These are phyloP conservation scores for Moesziomyces parantarcticus DNA, from an alignment of 1,284 basidiomycete genomes.

Conservation along the genomic window DNA sequence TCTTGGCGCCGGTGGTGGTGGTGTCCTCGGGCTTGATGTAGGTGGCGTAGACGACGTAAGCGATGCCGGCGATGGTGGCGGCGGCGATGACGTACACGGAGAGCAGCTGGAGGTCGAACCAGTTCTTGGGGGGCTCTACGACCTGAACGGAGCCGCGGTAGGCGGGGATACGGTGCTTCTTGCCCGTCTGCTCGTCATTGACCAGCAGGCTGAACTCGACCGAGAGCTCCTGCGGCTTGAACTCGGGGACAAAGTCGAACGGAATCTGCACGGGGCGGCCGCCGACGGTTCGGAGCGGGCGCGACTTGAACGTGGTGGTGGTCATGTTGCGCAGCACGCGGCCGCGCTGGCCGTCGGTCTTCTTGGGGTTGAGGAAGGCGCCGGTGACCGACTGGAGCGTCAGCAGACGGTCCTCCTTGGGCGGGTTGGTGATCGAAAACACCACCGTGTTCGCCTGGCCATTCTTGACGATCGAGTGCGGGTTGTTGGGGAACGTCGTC, in stretches of 20 bases:
- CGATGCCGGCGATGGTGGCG: conserved; percentile 38
- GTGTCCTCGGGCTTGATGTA: conserved; percentile 42
- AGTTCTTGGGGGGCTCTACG: conserved; percentile 63
- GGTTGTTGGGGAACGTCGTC: conserved; percentile 65
- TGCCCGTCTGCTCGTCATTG: conserved; percentile 60
- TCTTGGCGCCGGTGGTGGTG: conserved; percentile 28
- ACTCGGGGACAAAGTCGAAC: conserved; percentile 65
- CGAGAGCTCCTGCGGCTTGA: conserved; percentile 63
- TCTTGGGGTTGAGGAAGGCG: conserved; percentile 64
- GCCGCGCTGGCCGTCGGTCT: conserved; percentile 57
- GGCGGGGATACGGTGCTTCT: conserved; percentile 60
- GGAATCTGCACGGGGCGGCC: conserved; percentile 61
- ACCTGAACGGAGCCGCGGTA: conserved; percentile 63
- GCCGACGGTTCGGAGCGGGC: conserved; percentile 49
- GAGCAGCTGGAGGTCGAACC: conserved; percentile 63
- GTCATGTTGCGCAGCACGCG: conserved; percentile 67
- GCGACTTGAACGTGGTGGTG: conserved; percentile 56
- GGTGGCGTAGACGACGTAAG: conserved; percentile 43
- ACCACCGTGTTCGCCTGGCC: conserved; percentile 66
- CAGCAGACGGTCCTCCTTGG: conserved; percentile 57
- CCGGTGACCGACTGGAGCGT: conserved; percentile 61
- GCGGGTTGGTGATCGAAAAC: conserved; percentile 58
- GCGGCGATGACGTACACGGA: conserved; percentile 55
- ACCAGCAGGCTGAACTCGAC: conserved; percentile 61
- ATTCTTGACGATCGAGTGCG: conserved; percentile 63